Evolutionary conservation across 306 rosid species (phyloP), one percentile per base, ranked within the genome.

Genomic region (Oxytropis ochrocephala): DNA sequence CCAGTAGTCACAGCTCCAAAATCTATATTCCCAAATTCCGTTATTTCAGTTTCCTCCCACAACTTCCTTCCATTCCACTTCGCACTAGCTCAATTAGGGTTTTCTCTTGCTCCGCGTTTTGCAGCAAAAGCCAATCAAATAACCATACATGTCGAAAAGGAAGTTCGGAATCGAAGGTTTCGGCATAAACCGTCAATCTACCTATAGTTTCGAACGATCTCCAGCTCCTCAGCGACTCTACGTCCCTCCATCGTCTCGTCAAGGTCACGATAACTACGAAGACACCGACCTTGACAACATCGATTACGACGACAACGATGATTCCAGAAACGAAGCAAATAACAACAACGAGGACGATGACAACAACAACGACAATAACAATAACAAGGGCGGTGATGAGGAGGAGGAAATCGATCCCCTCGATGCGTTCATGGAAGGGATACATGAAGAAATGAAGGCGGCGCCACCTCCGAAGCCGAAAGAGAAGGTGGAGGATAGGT

Each of bases 381-480:
- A 52, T 33, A 77, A 43, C 7, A 76, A 52, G 6, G 83, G 55
- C 0, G 85, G 41, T 4, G 78, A 4, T 10, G 69, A 61, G 5
- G 94, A 81, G 6, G 98, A 79, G 1, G 98, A 94, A 75, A 71
- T 91, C 29, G 99, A 94, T 47, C 99, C 97, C 0, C 78, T 94
- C 2, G 98, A 94, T 69, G 98, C 98, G 1, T 94, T 94, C 75
- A 94, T 91, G 99, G 99, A 84, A 76, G 92, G 91, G 48, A 94
- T 94, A 82, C 97, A 91, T 46, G 84, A 88, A 69, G 99, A 94
- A 80, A 84, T 94, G 95, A 82, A 5, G 76, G 78, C 96, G 6
- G 82, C 95, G 42, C 95, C 96, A 36, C 85, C 88, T 18, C 85
- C 89, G n/a, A 80, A 81, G 86, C 78, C 82, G 33, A 85, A 81